Evolutionary conservation across 208 protist species (phyloP).

Genomic region (Trypanosoma platydactyli): DNA sequence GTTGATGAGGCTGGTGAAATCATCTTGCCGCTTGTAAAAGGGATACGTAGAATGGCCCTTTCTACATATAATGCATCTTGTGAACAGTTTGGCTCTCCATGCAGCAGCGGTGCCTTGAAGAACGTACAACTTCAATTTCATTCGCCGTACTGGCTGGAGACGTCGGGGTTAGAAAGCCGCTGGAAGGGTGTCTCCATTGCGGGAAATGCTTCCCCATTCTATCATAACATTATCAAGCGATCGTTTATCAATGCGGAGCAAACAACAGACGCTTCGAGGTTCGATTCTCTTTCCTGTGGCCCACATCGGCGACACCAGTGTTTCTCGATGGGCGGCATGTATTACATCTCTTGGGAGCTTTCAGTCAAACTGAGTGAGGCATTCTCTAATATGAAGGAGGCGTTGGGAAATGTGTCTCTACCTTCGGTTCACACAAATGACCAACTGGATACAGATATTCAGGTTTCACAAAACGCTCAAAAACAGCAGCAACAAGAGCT

Average conservation of each 20-base stretch:
- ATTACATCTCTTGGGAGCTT: constrained; percentile 19
- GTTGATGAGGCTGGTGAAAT: constrained; percentile 41
- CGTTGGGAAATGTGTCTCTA: no score
- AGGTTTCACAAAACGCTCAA: background rate
- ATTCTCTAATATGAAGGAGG: constrained; percentile 14
- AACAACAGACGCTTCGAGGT: constrained; percentile 39
- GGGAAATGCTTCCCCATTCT: constrained; percentile 10
- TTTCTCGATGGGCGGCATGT: constrained; percentile 19
- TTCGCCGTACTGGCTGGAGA: constrained; percentile 40
- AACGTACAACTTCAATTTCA: constrained; percentile 7
- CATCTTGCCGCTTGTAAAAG: constrained; percentile 3
- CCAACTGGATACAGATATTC: background rate
- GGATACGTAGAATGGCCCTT: background rate
- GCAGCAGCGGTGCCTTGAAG: background rate
- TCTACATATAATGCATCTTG: background rate
- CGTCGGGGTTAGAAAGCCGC: constrained; percentile 18
- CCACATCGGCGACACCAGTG: constrained; percentile 32
- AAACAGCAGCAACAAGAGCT: background rate
- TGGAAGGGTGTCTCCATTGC: constrained; percentile 27
- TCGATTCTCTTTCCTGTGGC: constrained; percentile 34
- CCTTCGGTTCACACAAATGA: no score
- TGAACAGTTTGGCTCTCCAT: background rate
- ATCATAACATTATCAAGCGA: background rate
- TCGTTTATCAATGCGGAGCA: constrained; percentile 43
- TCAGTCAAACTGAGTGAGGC: constrained; percentile 28